Percentiles rank a stretch among this genome's conserved stretches.
Conservation (phyloP, 768 basidiomycete genomes). For the Amyloporia xantha region DNA sequence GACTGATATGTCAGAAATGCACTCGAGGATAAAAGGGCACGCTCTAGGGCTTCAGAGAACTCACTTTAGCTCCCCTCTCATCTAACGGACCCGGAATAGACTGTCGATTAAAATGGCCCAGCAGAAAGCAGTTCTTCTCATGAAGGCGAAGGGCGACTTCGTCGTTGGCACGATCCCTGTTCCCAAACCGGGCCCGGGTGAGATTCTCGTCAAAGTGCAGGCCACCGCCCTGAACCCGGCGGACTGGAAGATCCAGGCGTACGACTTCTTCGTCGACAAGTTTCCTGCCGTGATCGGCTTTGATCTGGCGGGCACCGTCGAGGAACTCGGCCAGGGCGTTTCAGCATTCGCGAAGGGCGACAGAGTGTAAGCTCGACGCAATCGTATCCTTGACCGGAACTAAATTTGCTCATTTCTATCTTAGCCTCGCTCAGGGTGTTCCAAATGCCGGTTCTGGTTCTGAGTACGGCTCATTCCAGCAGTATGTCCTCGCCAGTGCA, state of each 20-base stretch:
- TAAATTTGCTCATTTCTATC: not conserved
- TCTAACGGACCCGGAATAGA: too few species aligned
- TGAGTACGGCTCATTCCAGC: slow-evolving; percentile 15
- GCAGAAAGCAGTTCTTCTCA: slow-evolving; percentile 15
- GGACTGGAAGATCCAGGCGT: slow-evolving; percentile 30
- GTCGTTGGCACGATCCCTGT: slow-evolving; percentile 6
- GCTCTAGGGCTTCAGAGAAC: too few species aligned
- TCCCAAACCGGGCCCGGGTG: slow-evolving; percentile 13
- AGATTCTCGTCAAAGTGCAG: slow-evolving; percentile 24
- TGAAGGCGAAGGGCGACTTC: slow-evolving; percentile 5
- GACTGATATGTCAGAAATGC: too few species aligned
- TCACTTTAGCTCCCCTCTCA: not conserved
- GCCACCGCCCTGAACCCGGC: slow-evolving; percentile 27
- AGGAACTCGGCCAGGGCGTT: slow-evolving; percentile 34
- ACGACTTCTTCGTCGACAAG: slow-evolving; percentile 25
- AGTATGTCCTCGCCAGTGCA: slow-evolving; percentile 20
- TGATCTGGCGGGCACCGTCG: slow-evolving; percentile 35
- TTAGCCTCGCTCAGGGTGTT: slow-evolving; percentile 2
- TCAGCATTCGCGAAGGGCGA: slow-evolving; percentile 31
- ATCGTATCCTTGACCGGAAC: not conserved
- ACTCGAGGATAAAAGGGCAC: too few species aligned
- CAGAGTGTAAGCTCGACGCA: slow-evolving; percentile 24
- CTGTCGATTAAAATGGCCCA: slow-evolving; percentile 5
- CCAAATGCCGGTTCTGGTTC: slow-evolving; percentile 2
- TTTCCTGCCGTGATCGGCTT: slow-evolving; percentile 33